A percentile compares a stretch with the other conserved stretches of the same genome.
Evolutionary conservation across 768 basidiomycete species (phyloP).

Genomic region (Boletellus ananas): DNA sequence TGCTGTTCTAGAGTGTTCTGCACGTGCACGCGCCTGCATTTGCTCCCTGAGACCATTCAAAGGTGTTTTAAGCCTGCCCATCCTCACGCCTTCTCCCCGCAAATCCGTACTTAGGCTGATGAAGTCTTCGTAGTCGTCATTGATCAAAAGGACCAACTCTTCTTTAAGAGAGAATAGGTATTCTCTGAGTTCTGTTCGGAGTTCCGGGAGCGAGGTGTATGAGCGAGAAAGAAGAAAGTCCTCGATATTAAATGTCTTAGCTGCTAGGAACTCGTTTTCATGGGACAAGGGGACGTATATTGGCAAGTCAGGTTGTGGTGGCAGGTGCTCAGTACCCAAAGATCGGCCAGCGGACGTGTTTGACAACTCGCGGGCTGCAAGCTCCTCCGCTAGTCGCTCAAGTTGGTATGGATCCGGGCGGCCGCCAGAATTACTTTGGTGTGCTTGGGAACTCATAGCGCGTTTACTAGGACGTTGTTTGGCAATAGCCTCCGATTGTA

Average conservation of each 20-base stretch:
- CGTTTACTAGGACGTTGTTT: no score
- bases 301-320: conserved; percentile 48
- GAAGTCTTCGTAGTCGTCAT: conserved; percentile 97
- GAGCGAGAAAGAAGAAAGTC: conserved; percentile 83
- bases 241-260: conserved; percentile 74
- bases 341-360: conserved; percentile 8
- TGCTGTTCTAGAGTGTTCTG: not conserved
- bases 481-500: conserved; percentile 23
- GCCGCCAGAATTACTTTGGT: conserved; percentile 10
- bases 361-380: conserved; percentile 50
- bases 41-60: conserved; percentile 58
- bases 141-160: conserved; percentile 92
- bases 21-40: conserved; percentile 53
- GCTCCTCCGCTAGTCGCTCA: conserved; percentile 70
- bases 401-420: conserved; percentile 59
- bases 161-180: conserved; percentile 84
- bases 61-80: conserved; percentile 67
- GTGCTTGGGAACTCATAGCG: conserved; percentile 19
- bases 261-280: conserved; percentile 65
- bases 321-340: conserved; percentile 7
- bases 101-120: conserved; percentile 93
- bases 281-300: conserved; percentile 74
- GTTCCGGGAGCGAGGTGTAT: conserved; percentile 81
- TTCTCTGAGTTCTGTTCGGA: conserved; percentile 81
- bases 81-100: conserved; percentile 73